Evolutionary conservation across 208 protist genomes (phyloP).

Genomic region (Vickermania spadyakhi): DNA sequence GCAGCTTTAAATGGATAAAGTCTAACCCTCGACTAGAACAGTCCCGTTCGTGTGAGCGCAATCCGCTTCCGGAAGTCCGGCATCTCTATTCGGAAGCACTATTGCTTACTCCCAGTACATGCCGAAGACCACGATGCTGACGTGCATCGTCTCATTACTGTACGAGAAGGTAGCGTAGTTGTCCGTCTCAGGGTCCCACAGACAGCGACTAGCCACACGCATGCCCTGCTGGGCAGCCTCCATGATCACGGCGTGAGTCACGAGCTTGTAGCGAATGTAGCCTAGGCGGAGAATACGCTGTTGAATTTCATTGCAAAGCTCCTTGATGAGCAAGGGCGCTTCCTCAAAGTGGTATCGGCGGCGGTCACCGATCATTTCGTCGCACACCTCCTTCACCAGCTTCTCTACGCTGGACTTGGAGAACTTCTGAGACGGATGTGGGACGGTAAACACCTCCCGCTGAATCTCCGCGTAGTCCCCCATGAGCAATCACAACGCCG

Average conservation of each 20-base stretch:
- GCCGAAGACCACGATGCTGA: slow-evolving; percentile 61
- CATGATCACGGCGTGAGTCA: slow-evolving; percentile 76
- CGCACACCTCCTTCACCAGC: slow-evolving; percentile 67
- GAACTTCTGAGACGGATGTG: slow-evolving; percentile 62
- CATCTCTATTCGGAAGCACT: background rate
- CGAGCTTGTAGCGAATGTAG: slow-evolving; percentile 88
- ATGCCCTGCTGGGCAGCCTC: slow-evolving; percentile 82
- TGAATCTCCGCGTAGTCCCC: slow-evolving; percentile 34
- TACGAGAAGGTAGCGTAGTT: slow-evolving; percentile 81
- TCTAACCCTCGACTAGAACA: background rate
- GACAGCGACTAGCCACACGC: slow-evolving; percentile 70
- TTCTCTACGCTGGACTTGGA: slow-evolving; percentile 65
- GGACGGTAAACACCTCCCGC: slow-evolving; percentile 58
- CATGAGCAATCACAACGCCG: too few relatives aligned
- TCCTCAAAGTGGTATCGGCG: slow-evolving; percentile 68
- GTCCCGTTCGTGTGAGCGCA: background rate
- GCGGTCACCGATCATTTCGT: slow-evolving; percentile 48
- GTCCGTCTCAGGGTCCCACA: slow-evolving; percentile 90
- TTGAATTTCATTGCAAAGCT: slow-evolving; percentile 83
- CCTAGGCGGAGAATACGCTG: slow-evolving; percentile 78
- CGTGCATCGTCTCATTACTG: slow-evolving; percentile 66
- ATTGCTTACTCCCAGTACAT: slow-evolving; percentile 71
- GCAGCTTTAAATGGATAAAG: too few relatives aligned
- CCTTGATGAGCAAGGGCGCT: slow-evolving; percentile 68
- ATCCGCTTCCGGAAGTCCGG: background rate